These are phyloP conservation scores for Xerocomellus dryophilus DNA, from an alignment of 768 basidiomycete genomes.

Conservation along the genomic window DNA sequence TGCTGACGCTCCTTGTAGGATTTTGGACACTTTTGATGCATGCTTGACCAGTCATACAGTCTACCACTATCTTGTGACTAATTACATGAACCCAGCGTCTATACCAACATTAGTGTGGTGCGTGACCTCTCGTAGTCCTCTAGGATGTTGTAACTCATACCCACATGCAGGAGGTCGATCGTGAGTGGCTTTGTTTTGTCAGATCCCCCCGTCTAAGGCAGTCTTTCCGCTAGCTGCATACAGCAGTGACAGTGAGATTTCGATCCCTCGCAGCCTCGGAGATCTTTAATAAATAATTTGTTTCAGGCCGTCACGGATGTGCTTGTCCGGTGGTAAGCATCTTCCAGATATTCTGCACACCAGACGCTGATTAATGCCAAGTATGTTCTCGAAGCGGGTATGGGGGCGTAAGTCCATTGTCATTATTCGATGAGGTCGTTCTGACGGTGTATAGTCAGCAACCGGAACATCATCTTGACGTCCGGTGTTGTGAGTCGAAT, in stretches of 20 bases:
- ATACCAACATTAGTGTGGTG: constrained; percentile 47
- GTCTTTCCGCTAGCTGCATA: constrained; percentile 42
- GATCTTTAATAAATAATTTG: not conserved
- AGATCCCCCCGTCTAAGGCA: not conserved
- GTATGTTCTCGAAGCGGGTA: constrained; percentile 50
- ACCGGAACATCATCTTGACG: constrained; percentile 41
- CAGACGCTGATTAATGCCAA: not conserved
- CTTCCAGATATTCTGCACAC: not conserved
- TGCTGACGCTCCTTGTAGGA: constrained; percentile 17
- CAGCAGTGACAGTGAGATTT: constrained; percentile 47
- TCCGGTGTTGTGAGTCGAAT: constrained; percentile 43
- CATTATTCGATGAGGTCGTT: not conserved
- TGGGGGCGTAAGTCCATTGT: constrained; percentile 42
- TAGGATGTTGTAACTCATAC: not conserved
- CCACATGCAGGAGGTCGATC: constrained; percentile 45
- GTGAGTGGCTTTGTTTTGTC: constrained; percentile 33
- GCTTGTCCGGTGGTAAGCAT: constrained; percentile 40
- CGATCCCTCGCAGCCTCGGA: not conserved
- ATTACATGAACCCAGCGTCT: constrained; percentile 48
- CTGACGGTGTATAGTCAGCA: constrained; percentile 40
- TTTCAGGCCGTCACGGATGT: constrained; percentile 48
- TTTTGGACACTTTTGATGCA: constrained; percentile 55
- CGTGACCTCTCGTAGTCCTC: not conserved
- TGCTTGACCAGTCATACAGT: constrained; percentile 51
- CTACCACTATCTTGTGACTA: constrained; percentile 56